These are phyloP conservation scores for Fusarium sp. DNA, from an alignment of 2,329 filamentous ascomycete genomes.

Conservation along the genomic window DNA sequence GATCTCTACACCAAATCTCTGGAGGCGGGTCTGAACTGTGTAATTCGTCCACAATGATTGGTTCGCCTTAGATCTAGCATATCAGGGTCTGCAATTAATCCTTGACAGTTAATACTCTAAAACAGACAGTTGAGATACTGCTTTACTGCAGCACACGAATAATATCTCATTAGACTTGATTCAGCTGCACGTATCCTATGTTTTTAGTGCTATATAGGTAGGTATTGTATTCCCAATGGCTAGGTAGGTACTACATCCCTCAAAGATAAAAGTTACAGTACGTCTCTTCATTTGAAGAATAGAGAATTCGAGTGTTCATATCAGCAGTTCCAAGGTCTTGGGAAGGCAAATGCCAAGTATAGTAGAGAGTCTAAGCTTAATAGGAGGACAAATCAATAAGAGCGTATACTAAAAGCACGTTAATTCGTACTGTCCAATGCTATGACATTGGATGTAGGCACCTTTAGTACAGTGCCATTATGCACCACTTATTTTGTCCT, in stretches of 20 bases:
- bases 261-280: background rate
- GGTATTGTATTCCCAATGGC: background rate
- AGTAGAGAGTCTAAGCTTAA: too few relatives aligned
- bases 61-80: background rate
- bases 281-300: background rate
- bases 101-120: background rate
- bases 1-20: background rate
- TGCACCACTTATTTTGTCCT: constrained; percentile 23
- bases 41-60: constrained; percentile 17
- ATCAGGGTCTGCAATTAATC: background rate
- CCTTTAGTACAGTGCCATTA: background rate
- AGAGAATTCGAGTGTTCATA: background rate
- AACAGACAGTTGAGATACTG: background rate
- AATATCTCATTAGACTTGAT: background rate
- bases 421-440: too few relatives aligned
- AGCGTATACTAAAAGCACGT: too few relatives aligned
- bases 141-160: background rate
- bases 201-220: background rate
- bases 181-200: background rate
- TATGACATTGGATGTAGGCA: background rate
- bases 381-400: too few relatives aligned
- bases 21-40: background rate
- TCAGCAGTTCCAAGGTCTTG: background rate
- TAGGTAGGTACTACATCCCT: background rate
- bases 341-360: too few relatives aligned